Evolutionary conservation across 352 stramenopile species (phyloP), one percentile per base, ranked within the genome.

Genomic region (Phytopythium oedochilum): DNA sequence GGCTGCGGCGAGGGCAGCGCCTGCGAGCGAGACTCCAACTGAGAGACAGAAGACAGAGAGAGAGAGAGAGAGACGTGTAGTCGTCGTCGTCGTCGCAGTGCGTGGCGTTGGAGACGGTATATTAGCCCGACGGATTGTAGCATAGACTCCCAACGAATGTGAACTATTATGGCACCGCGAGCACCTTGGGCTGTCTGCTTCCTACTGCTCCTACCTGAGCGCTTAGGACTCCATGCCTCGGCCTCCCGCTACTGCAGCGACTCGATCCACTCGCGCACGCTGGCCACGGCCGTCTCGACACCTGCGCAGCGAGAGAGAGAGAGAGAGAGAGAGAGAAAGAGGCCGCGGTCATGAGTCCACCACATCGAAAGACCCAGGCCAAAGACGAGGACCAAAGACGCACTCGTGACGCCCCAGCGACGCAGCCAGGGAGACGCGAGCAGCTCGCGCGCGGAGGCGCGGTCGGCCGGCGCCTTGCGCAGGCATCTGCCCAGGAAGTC

Each of bases 371-470:
- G n/a, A n/a, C n/a, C n/a, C n/a, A n/a, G n/a, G n/a, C n/a, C n/a
- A n/a, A n/a, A n/a, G n/a, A n/a, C n/a, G n/a, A n/a, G n/a, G 23
- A 14, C 23, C 44, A 51, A 32, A 36, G 3, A 89, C 76, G 52
- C 85, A 90, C 79, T 88, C 53, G 81, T 61, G 46, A 75, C 73
- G 45, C 71, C 70, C 31, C 74, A 89, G 44, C 76, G 78, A 34
- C 82, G 66, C 32, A 93, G 69, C 83, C 83, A 93, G 11, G 76
- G 66, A n/a, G 83, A 89, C 47, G 81, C 64, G 38, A 91, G 70
- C 51, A 93, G 55, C 20, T 73, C 68, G 47, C 87, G 75, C 7
- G 81, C 79, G 15, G 68, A 75, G 23, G 76, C 70, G 34, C 82
- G 82, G 47, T 90, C 78, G 26, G 72, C 62, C 35, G 80, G 78